phyloP scores from a whole-genome alignment of 2,329 filamentous ascomycete genomes.

The Pyricularia sp. region DNA sequence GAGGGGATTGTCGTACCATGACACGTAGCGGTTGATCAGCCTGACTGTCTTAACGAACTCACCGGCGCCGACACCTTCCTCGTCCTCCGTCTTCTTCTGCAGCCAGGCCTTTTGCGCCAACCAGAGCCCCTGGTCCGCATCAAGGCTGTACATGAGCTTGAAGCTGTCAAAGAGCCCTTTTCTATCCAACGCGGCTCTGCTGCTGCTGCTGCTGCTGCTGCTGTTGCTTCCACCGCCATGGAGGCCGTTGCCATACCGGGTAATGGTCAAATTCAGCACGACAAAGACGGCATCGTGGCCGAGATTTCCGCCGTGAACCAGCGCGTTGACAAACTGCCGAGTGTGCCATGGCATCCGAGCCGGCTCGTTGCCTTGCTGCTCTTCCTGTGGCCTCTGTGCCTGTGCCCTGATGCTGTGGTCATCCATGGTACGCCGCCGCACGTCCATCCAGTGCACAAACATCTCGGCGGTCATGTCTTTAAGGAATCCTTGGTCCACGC shows the following conservation, averaged over 20 bases:
- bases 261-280: neutral
- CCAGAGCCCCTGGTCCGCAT: neutral
- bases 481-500: neutral
- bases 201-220: neutral
- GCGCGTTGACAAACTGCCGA: neutral
- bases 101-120: neutral
- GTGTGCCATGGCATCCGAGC: neutral
- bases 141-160: neutral
- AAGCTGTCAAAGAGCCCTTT: neutral
- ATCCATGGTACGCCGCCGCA: neutral
- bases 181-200: neutral
- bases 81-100: neutral
- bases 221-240: neutral
- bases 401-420: neutral
- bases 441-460: neutral
- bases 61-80: neutral
- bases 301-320: neutral
- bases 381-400: neutral
- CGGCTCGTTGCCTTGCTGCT: neutral
- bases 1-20: neutral
- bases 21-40: slow-evolving; percentile 1
- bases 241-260: neutral
- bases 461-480: neutral
- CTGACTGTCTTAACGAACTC: neutral
- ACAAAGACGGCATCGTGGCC: neutral